Conservation (phyloP, 129 eudicot genomes). For the Helichrysum umbraculigerum region DNA sequence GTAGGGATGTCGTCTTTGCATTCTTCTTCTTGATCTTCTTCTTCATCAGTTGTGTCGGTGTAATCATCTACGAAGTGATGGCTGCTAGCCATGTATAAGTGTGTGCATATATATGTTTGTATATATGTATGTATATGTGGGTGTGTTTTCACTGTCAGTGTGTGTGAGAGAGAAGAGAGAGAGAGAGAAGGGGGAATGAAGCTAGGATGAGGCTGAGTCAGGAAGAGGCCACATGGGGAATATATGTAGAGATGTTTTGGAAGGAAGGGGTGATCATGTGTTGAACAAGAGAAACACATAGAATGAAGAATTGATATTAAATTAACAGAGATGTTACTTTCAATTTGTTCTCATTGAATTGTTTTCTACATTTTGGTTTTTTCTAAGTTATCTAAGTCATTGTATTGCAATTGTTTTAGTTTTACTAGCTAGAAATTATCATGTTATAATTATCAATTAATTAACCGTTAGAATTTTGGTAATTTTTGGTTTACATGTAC, state of each 20-base stretch:
- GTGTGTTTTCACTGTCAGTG: constrained; percentile 34
- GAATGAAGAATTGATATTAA: too few relatives aligned
- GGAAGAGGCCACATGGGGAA: constrained; percentile 25
- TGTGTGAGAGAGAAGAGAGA: constrained; percentile 14
- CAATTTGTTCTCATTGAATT: not conserved
- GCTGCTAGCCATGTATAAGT: constrained; percentile 32
- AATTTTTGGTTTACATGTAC: too few relatives aligned
- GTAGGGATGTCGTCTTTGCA: not conserved
- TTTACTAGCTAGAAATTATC: too few relatives aligned
- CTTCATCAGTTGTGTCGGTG: constrained; percentile 31
- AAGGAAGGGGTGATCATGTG: constrained; percentile 22
- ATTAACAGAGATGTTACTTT: not conserved
- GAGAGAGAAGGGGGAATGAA: not conserved
- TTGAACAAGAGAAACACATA: not conserved
- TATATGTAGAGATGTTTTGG: constrained; percentile 38
- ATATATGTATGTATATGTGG: constrained; percentile 17
- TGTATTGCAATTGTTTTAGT: not conserved
- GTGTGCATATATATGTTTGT: not conserved
- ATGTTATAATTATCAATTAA: too few relatives aligned
- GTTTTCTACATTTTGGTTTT: not conserved
- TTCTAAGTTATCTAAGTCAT: too few relatives aligned
- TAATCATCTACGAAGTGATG: constrained; percentile 37
- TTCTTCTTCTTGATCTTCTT: constrained; percentile 20
- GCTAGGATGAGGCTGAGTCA: constrained; percentile 16
- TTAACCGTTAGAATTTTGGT: too few relatives aligned